phyloP scores from a whole-genome alignment of 345 rosid genomes.

The Arabis hirsuta region DNA sequence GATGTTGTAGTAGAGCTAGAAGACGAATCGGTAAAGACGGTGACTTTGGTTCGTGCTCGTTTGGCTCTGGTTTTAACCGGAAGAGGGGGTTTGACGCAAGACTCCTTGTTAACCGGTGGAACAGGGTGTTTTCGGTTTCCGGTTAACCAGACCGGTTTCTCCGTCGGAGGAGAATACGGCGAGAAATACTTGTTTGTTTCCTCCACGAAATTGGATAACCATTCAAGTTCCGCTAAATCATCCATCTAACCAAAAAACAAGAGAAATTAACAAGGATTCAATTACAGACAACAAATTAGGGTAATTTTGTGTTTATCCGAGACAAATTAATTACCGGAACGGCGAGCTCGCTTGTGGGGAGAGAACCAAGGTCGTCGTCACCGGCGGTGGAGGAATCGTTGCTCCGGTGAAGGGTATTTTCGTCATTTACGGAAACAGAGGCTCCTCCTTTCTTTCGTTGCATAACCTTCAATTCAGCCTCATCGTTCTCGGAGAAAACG shows the following conservation, averaged over 20 bases:
- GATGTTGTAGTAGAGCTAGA: constrained; percentile 33
- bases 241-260: constrained; percentile 52
- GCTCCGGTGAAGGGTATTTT: constrained; percentile 29
- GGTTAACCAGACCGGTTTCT: constrained; percentile 39
- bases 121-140: constrained; percentile 37
- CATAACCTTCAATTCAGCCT: constrained; percentile 19
- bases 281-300: not conserved
- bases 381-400: constrained; percentile 30
- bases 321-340: constrained; percentile 57
- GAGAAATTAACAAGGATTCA: not conserved
- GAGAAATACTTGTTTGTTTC: constrained; percentile 35
- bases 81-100: constrained; percentile 39
- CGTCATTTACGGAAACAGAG: constrained; percentile 28
- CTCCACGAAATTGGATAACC: constrained; percentile 81
- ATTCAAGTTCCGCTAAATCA: constrained; percentile 72
- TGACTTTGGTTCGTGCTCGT: constrained; percentile 59
- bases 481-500: constrained; percentile 48
- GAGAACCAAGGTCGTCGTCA: constrained; percentile 45
- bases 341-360: constrained; percentile 54
- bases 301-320: not conserved
- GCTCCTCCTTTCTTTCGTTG: constrained; percentile 31
- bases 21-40: constrained; percentile 45
- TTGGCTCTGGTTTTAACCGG: constrained; percentile 76
- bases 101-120: constrained; percentile 13
- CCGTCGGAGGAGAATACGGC: constrained; percentile 42